Evolutionary conservation across 345 rosid genomes (phyloP).

Genomic region (Sisymbrium irio): DNA sequence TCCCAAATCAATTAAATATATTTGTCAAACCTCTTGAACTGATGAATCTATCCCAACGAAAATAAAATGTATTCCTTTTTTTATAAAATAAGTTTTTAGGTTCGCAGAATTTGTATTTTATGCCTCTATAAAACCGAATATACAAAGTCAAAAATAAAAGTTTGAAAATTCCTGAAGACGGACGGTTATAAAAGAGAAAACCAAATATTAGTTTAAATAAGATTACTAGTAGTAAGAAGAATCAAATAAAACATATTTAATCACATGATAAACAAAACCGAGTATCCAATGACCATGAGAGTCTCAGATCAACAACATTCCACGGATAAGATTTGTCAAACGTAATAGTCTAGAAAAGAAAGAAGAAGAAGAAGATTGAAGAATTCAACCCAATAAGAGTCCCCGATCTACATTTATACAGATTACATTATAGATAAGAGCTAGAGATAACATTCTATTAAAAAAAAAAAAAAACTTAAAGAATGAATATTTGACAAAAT

Average conservation of each 20-base stretch:
- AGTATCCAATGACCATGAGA: conserved; percentile 11
- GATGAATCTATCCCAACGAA: not conserved
- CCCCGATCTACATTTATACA: not conserved
- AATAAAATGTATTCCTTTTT: not conserved
- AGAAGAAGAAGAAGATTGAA: not conserved
- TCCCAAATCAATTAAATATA: not conserved
- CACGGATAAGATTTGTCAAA: conserved; percentile 19
- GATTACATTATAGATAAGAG: not conserved
- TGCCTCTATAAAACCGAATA: too few relatives aligned
- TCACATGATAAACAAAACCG: not conserved
- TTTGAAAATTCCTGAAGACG: not conserved
- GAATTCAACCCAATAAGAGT: not conserved
- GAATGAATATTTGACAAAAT: not conserved
- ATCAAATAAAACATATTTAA: not conserved
- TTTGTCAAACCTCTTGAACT: not conserved
- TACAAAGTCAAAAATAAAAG: not conserved
- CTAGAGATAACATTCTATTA: not conserved
- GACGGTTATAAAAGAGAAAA: not conserved
- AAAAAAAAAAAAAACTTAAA: not conserved
- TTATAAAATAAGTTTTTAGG: too few relatives aligned
- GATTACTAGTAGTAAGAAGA: not conserved
- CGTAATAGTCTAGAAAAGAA: not conserved
- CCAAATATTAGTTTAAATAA: not conserved
- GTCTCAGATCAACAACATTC: not conserved
- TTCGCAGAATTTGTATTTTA: too few relatives aligned